A percentile compares a stretch with the other conserved stretches of the same genome.
Conservation (phyloP, 2,329 filamentous ascomycete genomes). For the Scopulariopsis brevicaulis region DNA sequence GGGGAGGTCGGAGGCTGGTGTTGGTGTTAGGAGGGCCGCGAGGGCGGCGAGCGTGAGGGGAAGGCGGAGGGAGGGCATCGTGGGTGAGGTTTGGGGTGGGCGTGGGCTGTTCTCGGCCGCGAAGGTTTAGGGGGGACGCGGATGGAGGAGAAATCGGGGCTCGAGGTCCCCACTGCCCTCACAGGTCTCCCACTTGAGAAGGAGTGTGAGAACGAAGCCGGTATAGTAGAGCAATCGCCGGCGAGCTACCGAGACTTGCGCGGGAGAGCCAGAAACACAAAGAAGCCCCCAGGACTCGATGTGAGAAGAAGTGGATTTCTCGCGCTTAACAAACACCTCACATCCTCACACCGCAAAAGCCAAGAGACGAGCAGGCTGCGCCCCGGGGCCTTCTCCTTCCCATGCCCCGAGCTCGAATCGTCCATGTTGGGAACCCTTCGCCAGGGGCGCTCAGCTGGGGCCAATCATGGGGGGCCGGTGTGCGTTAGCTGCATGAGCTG, state of each 20-base stretch:
- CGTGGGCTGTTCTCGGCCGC: background rate
- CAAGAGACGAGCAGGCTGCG: no score
- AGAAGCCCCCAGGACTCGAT: no score
- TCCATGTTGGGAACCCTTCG: background rate
- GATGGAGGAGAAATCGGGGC: background rate
- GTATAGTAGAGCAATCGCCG: no score
- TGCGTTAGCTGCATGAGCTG: slow-evolving; percentile 3
- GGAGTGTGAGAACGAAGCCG: no score
- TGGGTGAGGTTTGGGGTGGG: background rate
- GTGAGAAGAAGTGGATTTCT: no score
- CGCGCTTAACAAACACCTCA: no score
- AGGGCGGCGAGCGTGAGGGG: background rate
- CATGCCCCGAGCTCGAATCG: background rate
- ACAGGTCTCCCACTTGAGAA: no score
- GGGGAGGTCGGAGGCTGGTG: background rate
- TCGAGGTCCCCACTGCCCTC: background rate
- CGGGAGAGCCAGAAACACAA: no score
- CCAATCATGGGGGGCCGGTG: background rate
- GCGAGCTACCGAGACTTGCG: no score
- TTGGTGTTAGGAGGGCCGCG: background rate
- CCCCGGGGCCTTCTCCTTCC: background rate
- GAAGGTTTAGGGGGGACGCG: background rate
- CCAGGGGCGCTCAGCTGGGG: background rate
- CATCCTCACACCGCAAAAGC: no score
- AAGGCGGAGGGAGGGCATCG: background rate